Base-by-base conservation (phyloP, 108 stramenopile species). In the Asterionellopsis glacialis region DNA sequence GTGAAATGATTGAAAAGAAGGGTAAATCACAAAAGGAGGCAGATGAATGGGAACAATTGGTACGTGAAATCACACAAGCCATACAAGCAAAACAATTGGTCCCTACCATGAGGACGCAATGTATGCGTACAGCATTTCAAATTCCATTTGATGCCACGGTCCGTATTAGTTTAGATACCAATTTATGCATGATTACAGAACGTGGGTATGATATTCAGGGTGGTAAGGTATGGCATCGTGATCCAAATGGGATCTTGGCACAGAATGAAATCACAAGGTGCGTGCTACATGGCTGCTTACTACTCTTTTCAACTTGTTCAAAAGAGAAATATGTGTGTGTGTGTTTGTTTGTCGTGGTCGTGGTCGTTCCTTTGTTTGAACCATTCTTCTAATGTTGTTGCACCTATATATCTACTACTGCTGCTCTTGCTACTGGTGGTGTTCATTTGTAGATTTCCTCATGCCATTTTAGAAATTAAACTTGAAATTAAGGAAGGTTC, bases 41-140 rank as follows among this genome's bases (percentile, higher is more conserved):
- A 40, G 90, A 87, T 39, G 93, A 95, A 39, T 97, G 95, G 95
- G 81, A 89, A 63, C 74, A 69, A 0, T 67, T 98, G 40, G 93
- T 91, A 5, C 75, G 77, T 16, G 96, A 96, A 78, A 81, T 95
- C 52, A 77, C 82, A 50, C 93, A 94, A 68, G 92, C 87, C 9
- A 90, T 94, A 49, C 81, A 83, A 42, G 72, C 76, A 57, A 97
- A 98, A 79, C 93, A 96, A 61, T 78, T 97, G 9, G 91, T 95
- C 0, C 98, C 98, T 10, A 98, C 96, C 14, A 84, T 95, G 72
- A 80, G 98, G 12, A 95, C 96, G 4, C 96, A 96, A 59, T 98
- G 91, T 82, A 95, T 94, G 93, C 80, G 98, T 14, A 96, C 95
- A 7, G 98, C 98, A 11, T 98, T 97, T 58, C 98, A 98, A 76